These are phyloP conservation scores for Carex scoparia DNA, from an alignment of 176 grass and related monocot species.

Conservation along the genomic window DNA sequence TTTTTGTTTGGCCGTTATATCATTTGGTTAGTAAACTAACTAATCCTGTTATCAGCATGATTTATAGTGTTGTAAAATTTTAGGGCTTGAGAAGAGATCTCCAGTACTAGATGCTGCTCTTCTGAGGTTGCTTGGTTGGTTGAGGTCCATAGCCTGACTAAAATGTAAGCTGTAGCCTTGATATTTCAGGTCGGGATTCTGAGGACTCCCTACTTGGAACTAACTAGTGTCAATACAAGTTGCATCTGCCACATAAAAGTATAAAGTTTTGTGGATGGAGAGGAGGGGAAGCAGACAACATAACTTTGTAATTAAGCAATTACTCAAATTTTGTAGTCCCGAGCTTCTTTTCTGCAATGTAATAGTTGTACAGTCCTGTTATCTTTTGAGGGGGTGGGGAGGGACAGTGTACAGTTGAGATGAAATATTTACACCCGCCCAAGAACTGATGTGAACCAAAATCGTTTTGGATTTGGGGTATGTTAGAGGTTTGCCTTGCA, in stretches of 20 bases:
- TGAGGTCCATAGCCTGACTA: slow-evolving; percentile 61
- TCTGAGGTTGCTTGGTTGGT: slow-evolving; percentile 74
- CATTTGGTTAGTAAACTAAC: background rate
- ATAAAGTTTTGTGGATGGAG: background rate
- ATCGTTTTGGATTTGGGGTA: background rate
- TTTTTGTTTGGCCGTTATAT: background rate
- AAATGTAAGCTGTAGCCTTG: background rate
- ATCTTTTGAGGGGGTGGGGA: background rate
- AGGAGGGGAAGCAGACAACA: background rate
- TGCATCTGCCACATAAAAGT: background rate
- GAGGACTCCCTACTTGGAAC: background rate
- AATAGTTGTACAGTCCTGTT: slow-evolving; percentile 1
- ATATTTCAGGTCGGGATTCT: background rate
- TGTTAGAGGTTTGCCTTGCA: background rate
- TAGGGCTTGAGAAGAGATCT: slow-evolving; percentile 81
- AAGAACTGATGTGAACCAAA: background rate
- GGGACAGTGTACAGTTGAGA: background rate
- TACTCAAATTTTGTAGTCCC: background rate
- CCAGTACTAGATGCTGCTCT: slow-evolving; percentile 69
- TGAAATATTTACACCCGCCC: too few species aligned
- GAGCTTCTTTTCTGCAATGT: background rate
- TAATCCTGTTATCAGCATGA: background rate
- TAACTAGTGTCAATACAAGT: background rate
- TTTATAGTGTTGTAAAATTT: slow-evolving; percentile 1
- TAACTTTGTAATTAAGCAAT: slow-evolving; percentile 3